Percentiles rank a stretch among this genome's conserved stretches.
Conservation (phyloP, 768 basidiomycete genomes). For the Dentipellis sp. region DNA sequence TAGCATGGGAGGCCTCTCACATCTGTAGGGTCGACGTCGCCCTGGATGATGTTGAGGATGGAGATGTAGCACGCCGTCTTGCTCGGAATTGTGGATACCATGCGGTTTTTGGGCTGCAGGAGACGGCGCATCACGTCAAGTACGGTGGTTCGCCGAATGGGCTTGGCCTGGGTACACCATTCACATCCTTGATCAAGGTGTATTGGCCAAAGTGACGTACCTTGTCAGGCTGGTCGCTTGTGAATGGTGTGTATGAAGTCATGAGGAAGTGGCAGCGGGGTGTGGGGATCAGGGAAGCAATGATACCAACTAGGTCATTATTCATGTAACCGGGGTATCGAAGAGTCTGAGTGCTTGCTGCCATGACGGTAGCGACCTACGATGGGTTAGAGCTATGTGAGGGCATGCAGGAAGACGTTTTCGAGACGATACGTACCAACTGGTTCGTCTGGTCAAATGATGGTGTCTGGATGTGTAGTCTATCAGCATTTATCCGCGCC, state of each 20-base stretch:
- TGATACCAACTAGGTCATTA: constrained; percentile 95
- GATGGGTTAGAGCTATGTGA: not conserved
- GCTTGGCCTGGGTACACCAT: constrained; percentile 61
- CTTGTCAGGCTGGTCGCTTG: constrained; percentile 94
- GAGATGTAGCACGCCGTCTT: constrained; percentile 95
- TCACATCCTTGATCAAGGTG: not conserved
- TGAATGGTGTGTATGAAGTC: constrained; percentile 98
- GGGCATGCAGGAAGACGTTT: not conserved
- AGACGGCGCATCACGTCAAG: constrained; percentile 98
- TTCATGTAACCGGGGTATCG: constrained; percentile 99
- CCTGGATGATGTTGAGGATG: constrained; percentile 96
- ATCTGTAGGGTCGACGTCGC: constrained; percentile 96
- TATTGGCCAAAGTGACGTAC: constrained; percentile 26
- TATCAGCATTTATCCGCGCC: constrained; percentile 85
- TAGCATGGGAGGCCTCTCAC: constrained; percentile 32
- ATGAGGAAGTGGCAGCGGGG: constrained; percentile 97
- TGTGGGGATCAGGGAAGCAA: constrained; percentile 93
- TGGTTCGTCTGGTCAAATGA: constrained; percentile 92
- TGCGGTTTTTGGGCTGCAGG: constrained; percentile 95
- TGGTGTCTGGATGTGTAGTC: constrained; percentile 79
- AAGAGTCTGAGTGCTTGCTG: constrained; percentile 93
- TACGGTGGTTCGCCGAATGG: constrained; percentile 93
- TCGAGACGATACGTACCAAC: constrained; percentile 36
- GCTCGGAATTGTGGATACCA: constrained; percentile 91
- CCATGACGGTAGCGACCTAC: constrained; percentile 95